These are phyloP conservation scores for Colletotrichum scovillei DNA, from an alignment of 2,329 filamentous ascomycete genomes.

Conservation along the genomic window DNA sequence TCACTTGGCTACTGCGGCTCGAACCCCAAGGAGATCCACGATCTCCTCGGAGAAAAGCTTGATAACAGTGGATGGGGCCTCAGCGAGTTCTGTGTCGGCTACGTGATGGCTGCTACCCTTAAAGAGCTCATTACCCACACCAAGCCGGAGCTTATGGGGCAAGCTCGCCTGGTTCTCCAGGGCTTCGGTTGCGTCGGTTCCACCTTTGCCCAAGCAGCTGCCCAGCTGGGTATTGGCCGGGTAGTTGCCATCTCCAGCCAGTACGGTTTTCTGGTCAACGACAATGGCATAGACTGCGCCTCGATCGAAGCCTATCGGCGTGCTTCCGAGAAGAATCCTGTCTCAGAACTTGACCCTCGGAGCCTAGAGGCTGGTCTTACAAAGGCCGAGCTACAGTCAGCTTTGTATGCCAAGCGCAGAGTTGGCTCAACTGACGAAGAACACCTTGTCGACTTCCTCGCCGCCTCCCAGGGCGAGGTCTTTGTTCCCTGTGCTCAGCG, in stretches of 20 bases:
- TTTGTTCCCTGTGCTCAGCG: not conserved
- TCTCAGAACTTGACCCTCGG: not conserved
- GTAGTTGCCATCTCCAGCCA: constrained; percentile 1
- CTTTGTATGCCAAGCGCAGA: not conserved
- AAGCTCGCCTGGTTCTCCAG: not conserved
- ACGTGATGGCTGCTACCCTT: not conserved
- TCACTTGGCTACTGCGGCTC: not conserved
- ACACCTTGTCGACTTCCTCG: not conserved
- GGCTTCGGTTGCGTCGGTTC: constrained; percentile 8
- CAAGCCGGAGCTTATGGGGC: not conserved
- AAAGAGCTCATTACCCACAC: not conserved
- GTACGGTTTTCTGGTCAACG: not conserved
- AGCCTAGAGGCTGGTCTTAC: not conserved
- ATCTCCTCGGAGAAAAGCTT: not conserved
- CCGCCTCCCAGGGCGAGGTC: not conserved
- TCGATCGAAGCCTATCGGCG: not conserved
- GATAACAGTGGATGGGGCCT: not conserved
- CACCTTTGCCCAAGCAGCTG: constrained; percentile 1
- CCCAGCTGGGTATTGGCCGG: not conserved
- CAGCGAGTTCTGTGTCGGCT: constrained; percentile 5
- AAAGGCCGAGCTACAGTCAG: not conserved
- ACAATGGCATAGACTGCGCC: not conserved
- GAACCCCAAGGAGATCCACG: not conserved
- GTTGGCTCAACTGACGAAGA: not conserved
- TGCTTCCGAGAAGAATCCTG: not conserved